Base-by-base conservation (phyloP, 1,139 yeast genomes). In the Debaryomycetaceae sp. region DNA sequence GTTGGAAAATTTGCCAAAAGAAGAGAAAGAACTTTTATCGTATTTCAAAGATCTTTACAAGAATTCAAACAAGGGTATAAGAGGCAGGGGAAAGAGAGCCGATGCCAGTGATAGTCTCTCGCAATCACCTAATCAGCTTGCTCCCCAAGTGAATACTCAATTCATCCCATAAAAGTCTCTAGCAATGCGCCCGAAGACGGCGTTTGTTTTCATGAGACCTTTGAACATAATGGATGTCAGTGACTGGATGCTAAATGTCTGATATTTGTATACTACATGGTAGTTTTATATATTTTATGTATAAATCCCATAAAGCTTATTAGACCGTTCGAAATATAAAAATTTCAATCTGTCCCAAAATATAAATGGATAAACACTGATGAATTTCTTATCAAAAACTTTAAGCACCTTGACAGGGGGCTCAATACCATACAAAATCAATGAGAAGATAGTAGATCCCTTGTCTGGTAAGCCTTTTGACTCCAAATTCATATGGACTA, bases 1-100 rank as follows among this genome's bases (percentile, higher is more conserved):
- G 17, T 71, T 87, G 48, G 73, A 72, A 29, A 61, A 64, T 53
- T 58, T 80, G 39, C 87, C 91, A 1, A 65, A 68, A 2, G 77
- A 78, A 34, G 97, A 90, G 59, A 73, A 80, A 49, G 87, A 83
- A 37, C 61, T 88, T 57, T 72, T 90, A 56, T 75, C 80, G 41
- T 89, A 90, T 65, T 89, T 90, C 65, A 84, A 90, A 40, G 80
- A 81, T 36, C 70, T 90, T 49, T 90, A 90, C 68, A 88, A 87
- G 62, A 88, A 90, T 62, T 81, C 95, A 39, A 90, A 90, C 59
- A 81, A 90, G 58, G 97, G 97, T 23, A 90, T 90, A 49, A 82
- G 87, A 55, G 97, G 97, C 27, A 78, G 97, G 52, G 97, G 97
- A 3, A 86, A 80, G 59, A 74, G 80, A 20, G 8, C 33, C 13